These are phyloP conservation scores for Pythium phragmitis DNA, from an alignment of 352 stramenopile species.

Conservation along the genomic window DNA sequence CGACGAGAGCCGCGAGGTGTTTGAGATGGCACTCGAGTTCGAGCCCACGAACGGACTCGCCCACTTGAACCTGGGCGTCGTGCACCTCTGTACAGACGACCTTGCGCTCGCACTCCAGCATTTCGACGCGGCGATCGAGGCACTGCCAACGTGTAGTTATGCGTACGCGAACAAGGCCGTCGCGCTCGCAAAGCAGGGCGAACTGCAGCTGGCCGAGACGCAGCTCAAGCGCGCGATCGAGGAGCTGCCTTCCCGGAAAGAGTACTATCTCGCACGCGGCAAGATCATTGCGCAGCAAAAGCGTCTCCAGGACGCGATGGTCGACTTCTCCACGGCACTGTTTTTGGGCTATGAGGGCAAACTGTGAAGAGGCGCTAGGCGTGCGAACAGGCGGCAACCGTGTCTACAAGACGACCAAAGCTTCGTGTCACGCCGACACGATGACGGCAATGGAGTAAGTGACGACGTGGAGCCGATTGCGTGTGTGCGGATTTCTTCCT, in stretches of 20 bases:
- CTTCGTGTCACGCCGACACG: not conserved
- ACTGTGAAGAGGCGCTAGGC: slow-evolving; percentile 37
- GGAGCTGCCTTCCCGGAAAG: slow-evolving; percentile 57
- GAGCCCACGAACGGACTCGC: slow-evolving; percentile 54
- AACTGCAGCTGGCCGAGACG: slow-evolving; percentile 40
- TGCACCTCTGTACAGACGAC: slow-evolving; percentile 39
- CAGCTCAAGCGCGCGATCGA: slow-evolving; percentile 72
- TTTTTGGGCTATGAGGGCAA: slow-evolving; percentile 72
- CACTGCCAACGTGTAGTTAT: slow-evolving; percentile 63
- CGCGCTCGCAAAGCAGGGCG: slow-evolving; percentile 38
- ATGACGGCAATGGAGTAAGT: slow-evolving; percentile 26
- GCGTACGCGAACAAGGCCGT: slow-evolving; percentile 68
- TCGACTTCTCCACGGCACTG: slow-evolving; percentile 75
- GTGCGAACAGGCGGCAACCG: not conserved
- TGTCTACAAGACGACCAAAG: not conserved
- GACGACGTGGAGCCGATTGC: not conserved
- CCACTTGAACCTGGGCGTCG: slow-evolving; percentile 59
- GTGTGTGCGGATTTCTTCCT: no score
- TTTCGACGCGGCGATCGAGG: slow-evolving; percentile 50
- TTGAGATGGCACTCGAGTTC: slow-evolving; percentile 46
- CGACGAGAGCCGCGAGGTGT: slow-evolving; percentile 32
- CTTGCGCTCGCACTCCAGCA: slow-evolving; percentile 35
- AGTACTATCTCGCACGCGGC: slow-evolving; percentile 65
- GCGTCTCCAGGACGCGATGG: slow-evolving; percentile 74
- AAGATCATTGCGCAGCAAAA: slow-evolving; percentile 75